These are phyloP conservation scores for Multifurca ochricompacta DNA, from an alignment of 768 basidiomycete genomes.

Conservation along the genomic window DNA sequence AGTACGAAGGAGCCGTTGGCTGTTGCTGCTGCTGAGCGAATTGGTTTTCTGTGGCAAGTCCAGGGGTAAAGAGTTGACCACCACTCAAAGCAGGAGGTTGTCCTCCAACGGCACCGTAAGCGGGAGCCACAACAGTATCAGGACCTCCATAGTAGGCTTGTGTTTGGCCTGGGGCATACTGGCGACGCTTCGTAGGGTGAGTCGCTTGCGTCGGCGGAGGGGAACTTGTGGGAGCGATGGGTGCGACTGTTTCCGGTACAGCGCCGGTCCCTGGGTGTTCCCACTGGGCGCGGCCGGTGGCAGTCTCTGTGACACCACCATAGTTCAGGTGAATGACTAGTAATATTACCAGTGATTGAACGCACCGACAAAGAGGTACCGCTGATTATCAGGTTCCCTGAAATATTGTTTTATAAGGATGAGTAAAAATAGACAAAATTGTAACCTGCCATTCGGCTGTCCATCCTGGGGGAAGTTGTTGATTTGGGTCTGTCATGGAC, in stretches of 20 bases:
- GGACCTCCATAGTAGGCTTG: constrained; percentile 71
- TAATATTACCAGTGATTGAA: constrained; percentile 7
- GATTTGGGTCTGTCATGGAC: constrained; percentile 40
- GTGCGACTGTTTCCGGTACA: constrained; percentile 33
- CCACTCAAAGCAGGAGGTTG: constrained; percentile 35
- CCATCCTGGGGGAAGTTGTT: constrained; percentile 88
- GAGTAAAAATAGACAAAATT: background rate
- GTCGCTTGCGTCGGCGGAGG: constrained; percentile 32
- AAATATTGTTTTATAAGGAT: constrained; percentile 16
- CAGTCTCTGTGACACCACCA: constrained; percentile 51
- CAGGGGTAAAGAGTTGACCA: constrained; percentile 78
- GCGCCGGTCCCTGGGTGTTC: constrained; percentile 51
- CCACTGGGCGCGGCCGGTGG: constrained; percentile 84
- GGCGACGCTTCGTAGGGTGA: constrained; percentile 62
- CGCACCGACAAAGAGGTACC: constrained; percentile 86
- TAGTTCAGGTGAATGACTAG: constrained; percentile 8
- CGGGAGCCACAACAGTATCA: constrained; percentile 35
- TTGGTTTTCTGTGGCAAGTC: constrained; percentile 61
- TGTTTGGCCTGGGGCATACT: constrained; percentile 92
- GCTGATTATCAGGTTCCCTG: constrained; percentile 76
- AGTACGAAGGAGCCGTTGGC: constrained; percentile 41
- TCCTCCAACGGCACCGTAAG: constrained; percentile 38
- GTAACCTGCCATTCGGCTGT: constrained; percentile 74
- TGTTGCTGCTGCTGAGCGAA: constrained; percentile 54
- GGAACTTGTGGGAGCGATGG: constrained; percentile 37